Conservation (phyloP, 768 basidiomycete genomes). For the Tylopilus felleus region DNA sequence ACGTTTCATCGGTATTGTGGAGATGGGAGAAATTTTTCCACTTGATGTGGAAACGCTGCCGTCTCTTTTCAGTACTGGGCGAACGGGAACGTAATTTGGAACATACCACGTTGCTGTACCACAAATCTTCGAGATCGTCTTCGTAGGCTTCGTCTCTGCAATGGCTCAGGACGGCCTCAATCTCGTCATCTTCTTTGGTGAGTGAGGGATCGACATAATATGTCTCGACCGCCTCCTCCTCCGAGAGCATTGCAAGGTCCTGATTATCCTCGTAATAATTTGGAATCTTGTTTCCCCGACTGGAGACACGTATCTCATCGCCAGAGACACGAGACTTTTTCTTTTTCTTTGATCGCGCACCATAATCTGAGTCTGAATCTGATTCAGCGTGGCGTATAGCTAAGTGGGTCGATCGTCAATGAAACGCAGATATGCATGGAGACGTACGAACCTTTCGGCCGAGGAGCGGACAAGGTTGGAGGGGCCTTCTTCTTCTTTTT, state of each 20-base stretch:
- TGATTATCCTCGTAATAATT: constrained; percentile 79
- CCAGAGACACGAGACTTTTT: constrained; percentile 54
- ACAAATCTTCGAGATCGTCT: constrained; percentile 74
- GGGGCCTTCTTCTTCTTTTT: constrained; percentile 59
- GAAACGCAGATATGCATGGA: constrained; percentile 4
- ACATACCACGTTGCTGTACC: constrained; percentile 83
- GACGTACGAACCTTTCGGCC: constrained; percentile 53
- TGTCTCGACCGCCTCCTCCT: constrained; percentile 51
- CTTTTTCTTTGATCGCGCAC: constrained; percentile 83
- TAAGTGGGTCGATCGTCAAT: constrained; percentile 29
- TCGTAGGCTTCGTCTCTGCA: constrained; percentile 79
- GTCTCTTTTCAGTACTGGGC: constrained; percentile 7
- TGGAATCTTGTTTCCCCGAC: constrained; percentile 72
- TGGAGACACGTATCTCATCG: constrained; percentile 75
- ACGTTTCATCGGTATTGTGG: constrained; percentile 98
- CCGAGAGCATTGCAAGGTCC: constrained; percentile 68
- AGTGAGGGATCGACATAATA: constrained; percentile 55
- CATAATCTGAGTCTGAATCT: constrained; percentile 87
- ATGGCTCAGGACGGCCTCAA: constrained; percentile 88
- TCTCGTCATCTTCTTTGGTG: constrained; percentile 74
- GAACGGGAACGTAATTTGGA: not conserved
- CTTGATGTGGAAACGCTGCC: constrained; percentile 96
- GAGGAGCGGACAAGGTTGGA: constrained; percentile 41
- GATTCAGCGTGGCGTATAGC: constrained; percentile 58
- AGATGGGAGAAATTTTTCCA: constrained; percentile 99